Percentiles rank a stretch among this genome's conserved stretches.
Evolutionary conservation across 208 protist species (phyloP).

Genomic region (Vickermania ingenoplastis): DNA sequence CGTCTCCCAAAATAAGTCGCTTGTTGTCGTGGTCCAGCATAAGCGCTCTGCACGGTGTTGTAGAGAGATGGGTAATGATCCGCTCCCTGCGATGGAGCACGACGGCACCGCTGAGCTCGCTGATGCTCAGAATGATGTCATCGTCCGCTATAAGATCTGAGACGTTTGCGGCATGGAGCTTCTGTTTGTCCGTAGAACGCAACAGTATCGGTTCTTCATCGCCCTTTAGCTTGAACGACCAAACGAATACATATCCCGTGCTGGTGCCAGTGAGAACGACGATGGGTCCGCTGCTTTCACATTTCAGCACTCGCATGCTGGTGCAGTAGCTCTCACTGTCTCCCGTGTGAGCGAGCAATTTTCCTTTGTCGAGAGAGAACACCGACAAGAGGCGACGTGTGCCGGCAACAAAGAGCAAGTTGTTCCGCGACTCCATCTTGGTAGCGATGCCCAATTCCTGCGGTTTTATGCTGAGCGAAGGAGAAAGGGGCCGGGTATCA

Average conservation of each 20-base stretch:
- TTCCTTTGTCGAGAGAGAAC: slow-evolving; percentile 1
- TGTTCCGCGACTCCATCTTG: background rate
- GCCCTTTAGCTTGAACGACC: slow-evolving; percentile 14
- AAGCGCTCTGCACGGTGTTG: slow-evolving; percentile 13
- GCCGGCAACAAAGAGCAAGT: background rate
- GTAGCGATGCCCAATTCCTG: background rate
- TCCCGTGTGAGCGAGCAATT: slow-evolving; percentile 1
- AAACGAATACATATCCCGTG: slow-evolving; percentile 50
- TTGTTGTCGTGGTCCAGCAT: slow-evolving; percentile 48
- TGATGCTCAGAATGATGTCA: slow-evolving; percentile 45
- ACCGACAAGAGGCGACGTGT: background rate
- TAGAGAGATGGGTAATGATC: slow-evolving; percentile 11
- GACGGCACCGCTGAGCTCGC: slow-evolving; percentile 41
- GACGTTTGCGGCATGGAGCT: slow-evolving; percentile 34
- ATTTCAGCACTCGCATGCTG: slow-evolving; percentile 6
- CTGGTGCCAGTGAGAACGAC: slow-evolving; percentile 37
- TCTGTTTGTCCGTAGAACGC: slow-evolving; percentile 44
- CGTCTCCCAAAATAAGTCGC: slow-evolving; percentile 39
- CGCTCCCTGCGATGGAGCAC: slow-evolving; percentile 29
- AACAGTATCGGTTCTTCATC: slow-evolving; percentile 3
- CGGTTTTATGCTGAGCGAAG: background rate
- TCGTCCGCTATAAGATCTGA: slow-evolving; percentile 44
- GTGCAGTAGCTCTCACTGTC: slow-evolving; percentile 1
- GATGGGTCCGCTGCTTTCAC: background rate
- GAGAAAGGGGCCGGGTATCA: background rate